Evolutionary conservation across 495 filamentous ascomycete genomes (phyloP), one percentile per base, ranked within the genome.

Genomic region (Physcia stellaris): DNA sequence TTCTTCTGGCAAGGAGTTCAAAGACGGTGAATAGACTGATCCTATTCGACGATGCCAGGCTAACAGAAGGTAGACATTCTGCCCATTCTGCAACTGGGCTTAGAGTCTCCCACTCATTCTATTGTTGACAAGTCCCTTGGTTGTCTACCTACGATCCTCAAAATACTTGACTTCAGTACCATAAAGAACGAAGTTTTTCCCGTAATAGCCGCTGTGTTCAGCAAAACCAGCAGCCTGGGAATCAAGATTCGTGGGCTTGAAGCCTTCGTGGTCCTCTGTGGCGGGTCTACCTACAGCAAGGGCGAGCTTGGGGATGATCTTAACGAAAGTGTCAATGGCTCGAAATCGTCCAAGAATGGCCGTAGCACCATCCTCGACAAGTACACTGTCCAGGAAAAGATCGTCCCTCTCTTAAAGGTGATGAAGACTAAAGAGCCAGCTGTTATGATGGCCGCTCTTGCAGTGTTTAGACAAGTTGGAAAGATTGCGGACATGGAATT

Each of bases 361-460:
- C 76, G 73, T 20, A 74, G 71, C 2, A 82, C 84, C 2, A 86
- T 86, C 13, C 64, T 98, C 23, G 90, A 98, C 59, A 96, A 96
- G 54, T 94, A 86, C 48, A 95, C 90, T 1, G 82, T 96, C 48
- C 92, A 98, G 52, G 90, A 96, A 54, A 95, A 93, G 59, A 77
- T 98, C 12, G 71, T 96, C 3, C 90, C 90, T 1, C 64, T 94
- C 4, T 67, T 98, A 38, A 86, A 83, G 51, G 85, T 64, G 1
- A 96, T 98, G 56, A 96, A 96, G 55, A 98, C 90, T 0, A 95
- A 92, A 50, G 90, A 98, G 50, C 90, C 90, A 0, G 87, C 84
- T 2, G 90, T 98, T 2, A 94, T 94, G 81, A 88, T 95, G 73
- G 86, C 90, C 1, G 83, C 86, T 0, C 67, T 95, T 15, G 72